Conservation (phyloP, 2,329 filamentous ascomycete species). For the Exophiala oligosperma region DNA sequence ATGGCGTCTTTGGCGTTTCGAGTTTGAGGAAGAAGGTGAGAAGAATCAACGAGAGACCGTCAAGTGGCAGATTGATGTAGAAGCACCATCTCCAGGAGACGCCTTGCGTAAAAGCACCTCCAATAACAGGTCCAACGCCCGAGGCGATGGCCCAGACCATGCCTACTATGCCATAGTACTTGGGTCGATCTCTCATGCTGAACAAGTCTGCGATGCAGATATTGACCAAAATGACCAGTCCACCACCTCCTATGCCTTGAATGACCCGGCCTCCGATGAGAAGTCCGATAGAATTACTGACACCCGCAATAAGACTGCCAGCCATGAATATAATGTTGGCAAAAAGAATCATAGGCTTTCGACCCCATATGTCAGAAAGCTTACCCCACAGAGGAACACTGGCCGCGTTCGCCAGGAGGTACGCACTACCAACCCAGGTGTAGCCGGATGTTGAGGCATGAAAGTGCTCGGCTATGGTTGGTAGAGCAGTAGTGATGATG, state of each 20-base stretch:
- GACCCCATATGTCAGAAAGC: conserved; percentile 66
- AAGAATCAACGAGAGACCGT: conserved; percentile 59
- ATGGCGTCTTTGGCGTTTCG: conserved; percentile 60
- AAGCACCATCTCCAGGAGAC: conserved; percentile 46
- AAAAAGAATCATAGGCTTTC: conserved; percentile 61
- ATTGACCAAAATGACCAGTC: conserved; percentile 63
- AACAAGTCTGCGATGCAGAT: conserved; percentile 66
- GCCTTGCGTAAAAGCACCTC: conserved; percentile 43
- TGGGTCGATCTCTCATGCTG: conserved; percentile 57
- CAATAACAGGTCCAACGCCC: conserved; percentile 53
- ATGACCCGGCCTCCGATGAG: conserved; percentile 62
- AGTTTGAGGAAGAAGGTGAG: conserved; percentile 62
- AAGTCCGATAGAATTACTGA: conserved; percentile 61
- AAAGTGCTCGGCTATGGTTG: conserved; percentile 45
- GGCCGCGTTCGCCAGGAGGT: conserved; percentile 47
- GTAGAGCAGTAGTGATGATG: conserved; percentile 47
- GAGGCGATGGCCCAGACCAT: conserved; percentile 63
- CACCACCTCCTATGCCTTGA: conserved; percentile 65
- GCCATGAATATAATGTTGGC: conserved; percentile 64
- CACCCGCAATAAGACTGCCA: conserved; percentile 60
- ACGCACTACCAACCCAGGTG: conserved; percentile 51
- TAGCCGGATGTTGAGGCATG: conserved; percentile 45
- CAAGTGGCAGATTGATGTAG: conserved; percentile 63
- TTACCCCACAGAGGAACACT: conserved; percentile 63
- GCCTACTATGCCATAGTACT: conserved; percentile 64